phyloP scores from a whole-genome alignment of 495 filamentous ascomycete genomes.

The Aspergillus sclerotiicarbonarius region DNA sequence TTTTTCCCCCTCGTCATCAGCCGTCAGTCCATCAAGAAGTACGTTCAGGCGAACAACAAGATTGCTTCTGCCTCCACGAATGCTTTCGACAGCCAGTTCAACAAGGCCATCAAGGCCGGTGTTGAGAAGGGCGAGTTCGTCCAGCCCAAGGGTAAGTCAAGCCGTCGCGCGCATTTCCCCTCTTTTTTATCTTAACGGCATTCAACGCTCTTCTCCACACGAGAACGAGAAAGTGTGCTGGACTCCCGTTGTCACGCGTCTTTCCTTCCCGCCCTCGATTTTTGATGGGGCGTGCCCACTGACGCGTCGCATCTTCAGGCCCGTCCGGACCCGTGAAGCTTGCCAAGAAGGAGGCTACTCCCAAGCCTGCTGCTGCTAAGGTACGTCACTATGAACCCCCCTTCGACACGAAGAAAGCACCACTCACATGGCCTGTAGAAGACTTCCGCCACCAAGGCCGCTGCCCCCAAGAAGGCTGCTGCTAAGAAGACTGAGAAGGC shows the following conservation, averaged over 20 bases:
- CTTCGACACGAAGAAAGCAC: background rate
- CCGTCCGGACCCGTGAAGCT: constrained; percentile 96
- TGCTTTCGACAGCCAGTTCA: constrained; percentile 89
- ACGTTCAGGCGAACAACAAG: constrained; percentile 94
- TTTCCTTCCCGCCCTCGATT: constrained; percentile 13
- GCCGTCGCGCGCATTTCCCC: background rate
- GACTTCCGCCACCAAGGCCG: constrained; percentile 46
- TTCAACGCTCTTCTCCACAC: background rate
- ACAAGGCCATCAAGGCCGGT: constrained; percentile 84
- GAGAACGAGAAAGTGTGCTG: background rate
- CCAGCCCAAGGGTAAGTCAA: constrained; percentile 87
- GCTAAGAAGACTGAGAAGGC: constrained; percentile 48
- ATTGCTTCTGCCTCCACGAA: constrained; percentile 63
- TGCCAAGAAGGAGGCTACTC: constrained; percentile 71
- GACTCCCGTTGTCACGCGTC: background rate
- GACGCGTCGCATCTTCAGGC: constrained; percentile 53
- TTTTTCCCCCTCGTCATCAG: constrained; percentile 43
- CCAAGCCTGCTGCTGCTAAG: constrained; percentile 56
- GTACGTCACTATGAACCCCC: constrained; percentile 12
- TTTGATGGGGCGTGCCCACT: constrained; percentile 25
- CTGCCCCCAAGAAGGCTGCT: constrained; percentile 30
- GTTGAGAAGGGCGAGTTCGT: constrained; percentile 87
- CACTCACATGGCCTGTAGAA: constrained; percentile 41
- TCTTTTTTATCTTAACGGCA: background rate
- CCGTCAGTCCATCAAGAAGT: constrained; percentile 97